A percentile compares a stretch with the other conserved stretches of the same genome.
These are phyloP conservation scores for Dujonia santamariae DNA, from an alignment of 1,139 yeast genomes.

Conservation along the genomic window DNA sequence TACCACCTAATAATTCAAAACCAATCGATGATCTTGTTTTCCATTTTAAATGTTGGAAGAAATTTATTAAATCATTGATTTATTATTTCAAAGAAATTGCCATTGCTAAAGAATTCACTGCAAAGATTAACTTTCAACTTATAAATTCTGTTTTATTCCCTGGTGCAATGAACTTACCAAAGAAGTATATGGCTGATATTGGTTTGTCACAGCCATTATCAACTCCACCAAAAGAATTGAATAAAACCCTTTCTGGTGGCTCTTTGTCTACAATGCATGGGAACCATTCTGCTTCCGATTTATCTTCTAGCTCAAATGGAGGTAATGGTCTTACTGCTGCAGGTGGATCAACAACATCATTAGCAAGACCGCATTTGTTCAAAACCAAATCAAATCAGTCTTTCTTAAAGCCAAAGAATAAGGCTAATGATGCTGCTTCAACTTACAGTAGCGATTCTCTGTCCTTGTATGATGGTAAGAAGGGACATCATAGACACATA, in stretches of 20 bases:
- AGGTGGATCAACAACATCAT: background rate
- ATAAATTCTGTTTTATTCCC: constrained; percentile 61
- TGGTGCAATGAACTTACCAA: constrained; percentile 36
- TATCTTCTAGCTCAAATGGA: constrained; percentile 4
- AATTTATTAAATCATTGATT: constrained; percentile 59
- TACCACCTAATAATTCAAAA: constrained; percentile 37
- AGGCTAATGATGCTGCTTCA: constrained; percentile 4
- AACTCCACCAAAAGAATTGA: constrained; percentile 24
- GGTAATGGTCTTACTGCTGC: background rate
- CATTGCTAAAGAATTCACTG: constrained; percentile 66
- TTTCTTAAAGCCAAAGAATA: constrained; percentile 13
- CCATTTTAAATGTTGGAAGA: constrained; percentile 70
- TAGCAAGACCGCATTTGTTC: constrained; percentile 27
- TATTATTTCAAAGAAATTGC: constrained; percentile 61
- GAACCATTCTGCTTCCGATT: constrained; percentile 7
- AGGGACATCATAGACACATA: constrained; percentile 17
- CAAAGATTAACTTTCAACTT: constrained; percentile 61
- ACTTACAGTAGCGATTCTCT: constrained; percentile 8
- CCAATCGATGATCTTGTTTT: constrained; percentile 52
- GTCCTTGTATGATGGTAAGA: background rate
- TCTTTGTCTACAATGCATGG: constrained; percentile 1
- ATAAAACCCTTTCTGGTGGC: constrained; percentile 18
- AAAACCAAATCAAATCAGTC: constrained; percentile 32
- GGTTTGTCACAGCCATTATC: constrained; percentile 22
- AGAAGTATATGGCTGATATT: constrained; percentile 12